phyloP scores from a whole-genome alignment of 495 filamentous ascomycete genomes.

The Staphylotrichum tortipilum region DNA sequence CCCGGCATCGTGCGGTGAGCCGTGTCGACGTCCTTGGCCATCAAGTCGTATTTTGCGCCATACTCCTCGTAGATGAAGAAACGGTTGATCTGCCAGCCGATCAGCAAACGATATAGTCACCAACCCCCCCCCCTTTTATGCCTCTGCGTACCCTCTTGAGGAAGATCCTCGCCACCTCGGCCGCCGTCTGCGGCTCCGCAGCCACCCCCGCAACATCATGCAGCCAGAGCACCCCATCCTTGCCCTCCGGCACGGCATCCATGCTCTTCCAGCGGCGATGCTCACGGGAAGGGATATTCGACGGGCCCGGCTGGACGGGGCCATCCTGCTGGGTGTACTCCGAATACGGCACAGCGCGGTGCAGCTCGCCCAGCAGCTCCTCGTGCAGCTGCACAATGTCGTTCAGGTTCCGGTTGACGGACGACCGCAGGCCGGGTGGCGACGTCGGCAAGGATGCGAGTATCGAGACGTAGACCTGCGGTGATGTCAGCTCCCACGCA shows the following conservation, averaged over 20 bases:
- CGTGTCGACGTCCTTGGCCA: conserved; percentile 66
- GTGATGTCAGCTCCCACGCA: conserved; percentile 1
- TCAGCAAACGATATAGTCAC: background rate
- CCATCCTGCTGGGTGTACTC: conserved; percentile 46
- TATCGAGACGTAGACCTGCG: conserved; percentile 58
- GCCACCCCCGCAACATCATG: conserved; percentile 44
- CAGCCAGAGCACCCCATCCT: conserved; percentile 32
- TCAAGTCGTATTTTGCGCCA: conserved; percentile 73
- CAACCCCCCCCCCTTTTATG: background rate
- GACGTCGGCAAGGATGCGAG: conserved; percentile 52
- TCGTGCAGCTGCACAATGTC: conserved; percentile 67
- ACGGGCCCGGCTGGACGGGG: conserved; percentile 6
- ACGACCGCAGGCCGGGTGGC: conserved; percentile 45
- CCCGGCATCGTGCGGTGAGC: conserved; percentile 59
- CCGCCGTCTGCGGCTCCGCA: conserved; percentile 62
- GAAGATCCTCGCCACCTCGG: conserved; percentile 71
- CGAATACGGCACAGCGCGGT: conserved; percentile 51
- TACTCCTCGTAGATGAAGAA: conserved; percentile 87
- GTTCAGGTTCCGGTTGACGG: conserved; percentile 57
- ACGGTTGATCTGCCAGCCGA: conserved; percentile 69
- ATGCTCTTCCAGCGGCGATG: conserved; percentile 53
- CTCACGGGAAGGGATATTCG: conserved; percentile 18
- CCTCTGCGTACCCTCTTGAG: conserved; percentile 52
- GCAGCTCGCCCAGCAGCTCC: conserved; percentile 57
- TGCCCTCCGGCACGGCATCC: conserved; percentile 49